Percentiles rank a stretch among this genome's conserved stretches.
These are phyloP conservation scores for Lunasporangiospora selenospora DNA, from an alignment of 192 early-diverging fungal species.

Conservation along the genomic window DNA sequence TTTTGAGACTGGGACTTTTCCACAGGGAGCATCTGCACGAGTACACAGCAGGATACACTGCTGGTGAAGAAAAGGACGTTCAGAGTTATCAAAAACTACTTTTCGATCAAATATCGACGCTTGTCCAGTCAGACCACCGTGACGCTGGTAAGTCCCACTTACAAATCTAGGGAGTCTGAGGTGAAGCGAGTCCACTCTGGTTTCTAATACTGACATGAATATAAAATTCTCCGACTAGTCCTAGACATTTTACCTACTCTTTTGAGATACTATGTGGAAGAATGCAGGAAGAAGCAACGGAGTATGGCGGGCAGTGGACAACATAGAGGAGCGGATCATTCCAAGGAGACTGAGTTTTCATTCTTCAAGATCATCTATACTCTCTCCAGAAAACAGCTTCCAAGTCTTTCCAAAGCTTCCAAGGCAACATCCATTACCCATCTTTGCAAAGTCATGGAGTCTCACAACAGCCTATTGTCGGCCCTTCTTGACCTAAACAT, in stretches of 20 bases:
- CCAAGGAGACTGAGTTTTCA: constrained; percentile 29
- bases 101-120: constrained; percentile 25
- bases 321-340: constrained; percentile 22
- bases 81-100: constrained; percentile 48
- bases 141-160: constrained; percentile 18
- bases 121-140: constrained; percentile 19
- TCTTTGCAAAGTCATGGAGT: constrained; percentile 27
- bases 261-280: constrained; percentile 33
- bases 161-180: too few species aligned
- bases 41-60: constrained; percentile 26
- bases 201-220: too few species aligned
- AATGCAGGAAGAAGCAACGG: constrained; percentile 30
- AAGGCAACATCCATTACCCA: constrained; percentile 9
- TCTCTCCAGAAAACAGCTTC: constrained; percentile 28
- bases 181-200: too few species aligned
- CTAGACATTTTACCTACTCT: constrained; percentile 26
- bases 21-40: constrained; percentile 46
- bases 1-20: constrained; percentile 28
- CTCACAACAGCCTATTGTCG: constrained; percentile 21
- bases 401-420: constrained; percentile 2
- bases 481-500: constrained; percentile 30
- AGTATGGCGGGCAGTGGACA: constrained; percentile 25
- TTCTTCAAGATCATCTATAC: constrained; percentile 46
- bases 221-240: too few species aligned
- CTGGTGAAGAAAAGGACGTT: constrained; percentile 22